phyloP scores from a whole-genome alignment of 192 early-diverging fungal species.

The Gonapodya prolifera region DNA sequence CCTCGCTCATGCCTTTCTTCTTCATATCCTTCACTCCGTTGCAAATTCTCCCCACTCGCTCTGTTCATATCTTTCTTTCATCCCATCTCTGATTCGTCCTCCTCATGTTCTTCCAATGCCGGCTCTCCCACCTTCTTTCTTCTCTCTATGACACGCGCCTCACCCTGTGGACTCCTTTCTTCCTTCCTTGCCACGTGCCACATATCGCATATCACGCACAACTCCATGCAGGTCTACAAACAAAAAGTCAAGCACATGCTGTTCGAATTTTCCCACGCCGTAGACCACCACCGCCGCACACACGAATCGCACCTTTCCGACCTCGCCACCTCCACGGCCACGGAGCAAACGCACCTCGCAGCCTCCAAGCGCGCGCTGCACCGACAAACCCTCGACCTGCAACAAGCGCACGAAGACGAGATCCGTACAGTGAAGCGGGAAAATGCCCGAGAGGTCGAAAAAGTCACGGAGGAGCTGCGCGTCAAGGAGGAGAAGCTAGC shows the following conservation, averaged over 20 bases:
- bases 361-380: conserved; percentile 46
- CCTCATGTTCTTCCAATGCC: neutral
- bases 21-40: neutral
- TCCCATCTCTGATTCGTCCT: neutral
- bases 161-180: conserved; percentile 1
- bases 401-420: conserved; percentile 52
- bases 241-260: conserved; percentile 59
- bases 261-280: conserved; percentile 56
- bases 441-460: conserved; percentile 41
- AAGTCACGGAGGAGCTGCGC: conserved; percentile 33
- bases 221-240: conserved; percentile 55
- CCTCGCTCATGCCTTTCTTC: neutral
- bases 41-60: too few relatives aligned
- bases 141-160: neutral
- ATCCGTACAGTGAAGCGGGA: conserved; percentile 42
- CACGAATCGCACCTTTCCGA: conserved; percentile 38
- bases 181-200: too few relatives aligned
- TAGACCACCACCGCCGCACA: conserved; percentile 48
- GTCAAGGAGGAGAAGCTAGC: conserved; percentile 37
- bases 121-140: neutral
- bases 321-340: conserved; percentile 32
- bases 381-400: conserved; percentile 51
- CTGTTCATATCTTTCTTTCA: too few relatives aligned
- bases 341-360: conserved; percentile 38
- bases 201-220: too few relatives aligned